Base-by-base conservation (phyloP, 1,284 basidiomycete genomes). In the Boletus subluridellus region DNA sequence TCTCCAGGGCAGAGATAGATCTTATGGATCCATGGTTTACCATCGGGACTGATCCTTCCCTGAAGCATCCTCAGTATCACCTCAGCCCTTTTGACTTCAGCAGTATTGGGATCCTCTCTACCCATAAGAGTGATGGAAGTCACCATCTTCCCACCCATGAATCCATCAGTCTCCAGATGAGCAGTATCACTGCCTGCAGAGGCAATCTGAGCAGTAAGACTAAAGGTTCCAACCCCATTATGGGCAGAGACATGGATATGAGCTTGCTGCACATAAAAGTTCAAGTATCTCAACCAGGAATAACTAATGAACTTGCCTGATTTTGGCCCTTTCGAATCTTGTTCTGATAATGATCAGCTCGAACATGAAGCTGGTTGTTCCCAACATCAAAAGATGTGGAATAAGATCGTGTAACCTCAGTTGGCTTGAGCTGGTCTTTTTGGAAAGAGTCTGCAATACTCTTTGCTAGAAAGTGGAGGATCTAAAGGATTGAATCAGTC, bases 1-100 rank as follows among this genome's bases (percentile, higher is more conserved):
- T 69, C 64, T 38, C 62, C 63, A 38, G 66, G 41, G 1, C 71
- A 70, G 49, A 80, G 76, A 71, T 78, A 85, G 44, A 89, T 82
- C 60, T 81, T 81, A 37, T 79, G 71, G 21, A 86, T 72, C 80
- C 84, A 89, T 5, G 84, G 81, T 60, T 78, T 85, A 12, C 72
- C 66, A 30, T 69, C 57, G 44, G 55, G 8, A 49, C 49, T 55
- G 2, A 71, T 46, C 6, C 63, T 62, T 4, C 82, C 82, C 65
- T 88, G 84, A 4, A 89, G 74, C 45, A 79, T 73, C 21, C 69
- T 71, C 5, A 84, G 78, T 26, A 87, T 64, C 17, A 76, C 69
- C 0, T 70, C 66, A 1, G 76, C 76, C 34, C 80, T 77, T 51
- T 78, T 73, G 7, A 67, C 66, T 57, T 86, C 84, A 37, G 85